A percentile compares a stretch with the other conserved stretches of the same genome.
phyloP scores from a whole-genome alignment of 768 basidiomycete genomes.

The Tricholomella constricta region DNA sequence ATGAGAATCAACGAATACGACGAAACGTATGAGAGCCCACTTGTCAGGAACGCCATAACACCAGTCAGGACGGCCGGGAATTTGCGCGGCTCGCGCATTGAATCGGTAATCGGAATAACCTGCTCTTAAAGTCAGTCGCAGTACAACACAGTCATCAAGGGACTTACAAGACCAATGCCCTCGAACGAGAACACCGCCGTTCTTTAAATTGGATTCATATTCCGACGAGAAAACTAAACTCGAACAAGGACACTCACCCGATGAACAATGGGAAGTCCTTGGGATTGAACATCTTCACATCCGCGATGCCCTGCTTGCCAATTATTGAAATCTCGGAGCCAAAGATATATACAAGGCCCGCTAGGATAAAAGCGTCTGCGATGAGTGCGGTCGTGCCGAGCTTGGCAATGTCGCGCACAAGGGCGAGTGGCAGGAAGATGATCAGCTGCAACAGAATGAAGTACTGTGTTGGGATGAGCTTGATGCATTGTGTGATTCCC shows the following conservation, averaged over 20 bases:
- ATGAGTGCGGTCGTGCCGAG: conserved; percentile 89
- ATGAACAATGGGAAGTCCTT: conserved; percentile 91
- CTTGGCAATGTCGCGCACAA: conserved; percentile 93
- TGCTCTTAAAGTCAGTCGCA: conserved; percentile 25
- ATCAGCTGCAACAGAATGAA: conserved; percentile 85
- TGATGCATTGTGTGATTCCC: conserved; percentile 76
- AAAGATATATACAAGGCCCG: conserved; percentile 85
- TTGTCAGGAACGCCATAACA: conserved; percentile 85
- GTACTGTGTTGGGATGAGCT: conserved; percentile 65
- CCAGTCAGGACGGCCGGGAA: conserved; percentile 87
- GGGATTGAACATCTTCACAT: conserved; percentile 85
- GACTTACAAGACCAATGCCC: conserved; percentile 85
- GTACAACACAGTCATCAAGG: neutral
- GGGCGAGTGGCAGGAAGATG: conserved; percentile 86
- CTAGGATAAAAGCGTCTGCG: conserved; percentile 93
- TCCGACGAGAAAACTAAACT: no score
- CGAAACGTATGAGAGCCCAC: conserved; percentile 38
- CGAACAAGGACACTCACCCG: conserved; percentile 63
- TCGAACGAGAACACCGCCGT: conserved; percentile 99
- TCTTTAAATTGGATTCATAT: no score
- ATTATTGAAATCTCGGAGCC: conserved; percentile 80
- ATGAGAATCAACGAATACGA: neutral
- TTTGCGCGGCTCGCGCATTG: conserved; percentile 93
- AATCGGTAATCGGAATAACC: conserved; percentile 95
- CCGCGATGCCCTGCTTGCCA: conserved; percentile 66